Evolutionary conservation across 2,329 filamentous ascomycete genomes (phyloP).

Genomic region (Calonectria hawksworthii): DNA sequence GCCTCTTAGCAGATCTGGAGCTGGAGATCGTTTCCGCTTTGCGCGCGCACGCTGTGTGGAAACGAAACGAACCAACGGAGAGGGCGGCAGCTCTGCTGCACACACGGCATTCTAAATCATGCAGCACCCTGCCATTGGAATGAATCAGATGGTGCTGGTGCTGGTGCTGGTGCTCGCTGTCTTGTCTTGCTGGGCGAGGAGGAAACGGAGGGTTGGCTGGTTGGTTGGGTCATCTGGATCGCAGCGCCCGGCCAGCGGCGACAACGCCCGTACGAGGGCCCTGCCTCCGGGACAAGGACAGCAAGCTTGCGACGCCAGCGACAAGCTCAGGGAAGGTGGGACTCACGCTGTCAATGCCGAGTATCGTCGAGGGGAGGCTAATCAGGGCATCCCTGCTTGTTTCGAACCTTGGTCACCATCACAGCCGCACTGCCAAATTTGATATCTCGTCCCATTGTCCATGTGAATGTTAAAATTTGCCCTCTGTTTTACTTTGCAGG

Average conservation of each 20-base stretch:
- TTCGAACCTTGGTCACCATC: background rate
- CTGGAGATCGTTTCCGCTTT: constrained; percentile 7
- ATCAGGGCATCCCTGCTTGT: background rate
- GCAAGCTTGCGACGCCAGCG: background rate
- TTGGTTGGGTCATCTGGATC: background rate
- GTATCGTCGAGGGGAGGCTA: background rate
- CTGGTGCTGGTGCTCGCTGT: background rate
- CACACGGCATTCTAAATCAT: background rate
- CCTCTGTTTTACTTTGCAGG: constrained; percentile 1
- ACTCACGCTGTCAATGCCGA: background rate
- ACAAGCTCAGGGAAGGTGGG: constrained; percentile 1
- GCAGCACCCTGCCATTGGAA: background rate
- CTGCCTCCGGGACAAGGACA: background rate
- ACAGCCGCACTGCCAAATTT: constrained; percentile 7
- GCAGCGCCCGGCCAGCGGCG: background rate
- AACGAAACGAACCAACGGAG: background rate
- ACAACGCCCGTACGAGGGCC: background rate
- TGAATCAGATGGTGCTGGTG: background rate
- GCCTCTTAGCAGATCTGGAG: constrained; percentile 10
- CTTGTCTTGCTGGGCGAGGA: background rate
- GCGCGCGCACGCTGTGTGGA: background rate
- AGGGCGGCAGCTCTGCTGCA: background rate
- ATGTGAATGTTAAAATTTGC: background rate
- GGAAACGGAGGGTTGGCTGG: background rate
- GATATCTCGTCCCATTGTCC: background rate